A percentile compares a stretch with the other conserved stretches of the same genome.
phyloP scores from a whole-genome alignment of 768 basidiomycete species.

The Amanita brunnescens region DNA sequence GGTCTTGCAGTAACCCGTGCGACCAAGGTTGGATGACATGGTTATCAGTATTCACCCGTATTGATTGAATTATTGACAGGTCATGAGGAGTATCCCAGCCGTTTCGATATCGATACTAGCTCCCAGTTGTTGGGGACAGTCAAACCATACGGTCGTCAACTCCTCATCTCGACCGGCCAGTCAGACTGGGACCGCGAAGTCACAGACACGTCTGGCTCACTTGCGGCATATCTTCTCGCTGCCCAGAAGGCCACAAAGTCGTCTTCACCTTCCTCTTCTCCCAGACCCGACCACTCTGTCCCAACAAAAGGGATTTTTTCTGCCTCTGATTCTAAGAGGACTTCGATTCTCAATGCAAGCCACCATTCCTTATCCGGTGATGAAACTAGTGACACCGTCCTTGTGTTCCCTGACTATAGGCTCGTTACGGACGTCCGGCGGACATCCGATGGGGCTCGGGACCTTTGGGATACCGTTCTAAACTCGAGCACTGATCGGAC shows the following conservation, averaged over 20 bases:
- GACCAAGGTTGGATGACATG: constrained; percentile 50
- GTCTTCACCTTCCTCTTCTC: constrained; percentile 16
- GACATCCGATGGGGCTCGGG: constrained; percentile 54
- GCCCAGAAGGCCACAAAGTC: constrained; percentile 24
- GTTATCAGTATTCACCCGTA: constrained; percentile 11
- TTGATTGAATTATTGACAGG: constrained; percentile 28
- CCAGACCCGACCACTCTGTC: constrained; percentile 19
- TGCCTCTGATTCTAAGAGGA: constrained; percentile 41
- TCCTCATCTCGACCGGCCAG: constrained; percentile 86
- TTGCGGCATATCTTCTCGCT: constrained; percentile 52
- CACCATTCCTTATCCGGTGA: constrained; percentile 65
- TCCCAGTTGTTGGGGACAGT: constrained; percentile 80
- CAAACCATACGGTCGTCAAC: constrained; percentile 79
- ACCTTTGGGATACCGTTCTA: constrained; percentile 57
- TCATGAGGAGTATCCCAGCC: constrained; percentile 65
- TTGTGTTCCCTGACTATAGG: constrained; percentile 91
- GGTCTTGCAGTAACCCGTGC: constrained; percentile 69
- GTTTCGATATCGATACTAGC: constrained; percentile 72
- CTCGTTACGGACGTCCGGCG: constrained; percentile 66
- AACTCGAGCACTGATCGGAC: constrained; percentile 47
- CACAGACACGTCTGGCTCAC: constrained; percentile 56
- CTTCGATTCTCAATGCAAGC: constrained; percentile 80
- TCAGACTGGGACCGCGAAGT: constrained; percentile 84
- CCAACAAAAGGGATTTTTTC: constrained; percentile 47
- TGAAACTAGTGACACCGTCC: constrained; percentile 60